Percentiles rank a stretch among this genome's conserved stretches.
Evolutionary conservation across 306 rosid genomes (phyloP).

Genomic region (Biancaea sappan): DNA sequence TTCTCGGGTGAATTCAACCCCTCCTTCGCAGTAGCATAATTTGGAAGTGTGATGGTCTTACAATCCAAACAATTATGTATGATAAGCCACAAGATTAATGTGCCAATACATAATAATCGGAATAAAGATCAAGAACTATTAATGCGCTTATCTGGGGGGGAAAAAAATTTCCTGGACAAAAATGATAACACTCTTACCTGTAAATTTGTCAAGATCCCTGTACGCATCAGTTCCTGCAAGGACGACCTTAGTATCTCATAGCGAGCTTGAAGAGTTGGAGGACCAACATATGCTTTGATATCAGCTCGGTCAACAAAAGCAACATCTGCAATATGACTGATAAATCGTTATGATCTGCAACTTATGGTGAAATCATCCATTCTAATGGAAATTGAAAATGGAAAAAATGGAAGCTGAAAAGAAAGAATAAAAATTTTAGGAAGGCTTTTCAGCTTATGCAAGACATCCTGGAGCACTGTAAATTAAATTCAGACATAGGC

Average conservation of each 20-base stretch:
- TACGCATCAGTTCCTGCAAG: conserved; percentile 73
- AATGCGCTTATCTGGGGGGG: not conserved
- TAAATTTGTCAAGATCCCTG: conserved; percentile 61
- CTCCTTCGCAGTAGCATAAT: conserved; percentile 65
- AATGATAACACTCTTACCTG: conserved; percentile 51
- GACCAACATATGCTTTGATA: conserved; percentile 97
- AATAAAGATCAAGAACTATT: not conserved
- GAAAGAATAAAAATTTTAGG: conserved; percentile 1
- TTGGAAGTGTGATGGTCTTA: conserved; percentile 53
- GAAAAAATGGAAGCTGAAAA: conserved; percentile 24
- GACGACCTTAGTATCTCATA: conserved; percentile 90
- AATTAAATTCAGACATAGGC: conserved; percentile 4
- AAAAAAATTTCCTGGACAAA: conserved; percentile 1
- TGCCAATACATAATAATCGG: conserved; percentile 23
- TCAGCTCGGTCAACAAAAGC: conserved; percentile 99
- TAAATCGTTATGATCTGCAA: conserved; percentile 28
- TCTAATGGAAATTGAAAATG: conserved; percentile 22
- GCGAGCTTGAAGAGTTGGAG: conserved; percentile 96
- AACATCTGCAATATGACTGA: conserved; percentile 63
- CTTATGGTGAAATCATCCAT: conserved; percentile 25
- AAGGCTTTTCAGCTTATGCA: not conserved
- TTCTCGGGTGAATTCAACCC: conserved; percentile 47
- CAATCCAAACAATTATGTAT: conserved; percentile 54
- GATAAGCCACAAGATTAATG: conserved; percentile 34
- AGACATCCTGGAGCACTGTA: not conserved